phyloP scores from a whole-genome alignment of 1,139 yeast genomes.

The Wickerhamomyces sp. region DNA sequence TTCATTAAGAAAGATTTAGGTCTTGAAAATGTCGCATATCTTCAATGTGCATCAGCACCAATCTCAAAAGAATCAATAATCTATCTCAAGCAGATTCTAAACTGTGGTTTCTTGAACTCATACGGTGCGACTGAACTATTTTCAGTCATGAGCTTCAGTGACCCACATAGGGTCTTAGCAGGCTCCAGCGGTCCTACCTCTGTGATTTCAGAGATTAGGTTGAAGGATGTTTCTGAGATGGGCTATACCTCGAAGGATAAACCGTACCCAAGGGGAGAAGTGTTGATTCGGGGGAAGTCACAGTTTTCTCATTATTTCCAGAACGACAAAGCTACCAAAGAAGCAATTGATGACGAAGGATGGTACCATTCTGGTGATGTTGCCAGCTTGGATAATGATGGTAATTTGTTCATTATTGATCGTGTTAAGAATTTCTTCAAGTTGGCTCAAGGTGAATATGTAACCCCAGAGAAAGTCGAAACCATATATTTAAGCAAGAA shows the following conservation, averaged over 20 bases:
- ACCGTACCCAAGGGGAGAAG: constrained; percentile 38
- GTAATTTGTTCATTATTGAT: constrained; percentile 43
- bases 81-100: constrained; percentile 42
- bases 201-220: constrained; percentile 38
- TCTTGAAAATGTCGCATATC: constrained; percentile 35
- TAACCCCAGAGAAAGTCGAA: constrained; percentile 51
- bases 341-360: constrained; percentile 40
- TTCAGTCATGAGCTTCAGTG: constrained; percentile 39
- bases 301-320: constrained; percentile 41
- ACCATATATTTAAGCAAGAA: constrained; percentile 38
- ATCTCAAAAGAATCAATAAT: constrained; percentile 40
- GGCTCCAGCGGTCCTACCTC: constrained; percentile 47
- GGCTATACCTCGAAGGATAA: constrained; percentile 37
- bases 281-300: constrained; percentile 45
- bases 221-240: constrained; percentile 47
- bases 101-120: constrained; percentile 44
- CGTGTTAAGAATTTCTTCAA: constrained; percentile 51
- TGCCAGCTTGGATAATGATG: constrained; percentile 31
- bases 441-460: constrained; percentile 57
- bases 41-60: constrained; percentile 50
- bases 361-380: constrained; percentile 55
- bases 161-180: constrained; percentile 31
- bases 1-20: constrained; percentile 54
- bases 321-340: constrained; percentile 32
- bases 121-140: constrained; percentile 51